Evolutionary conservation across 2,329 filamentous ascomycete species (phyloP), one percentile per base, ranked within the genome.

Genomic region (Aspergillus viridinutans): DNA sequence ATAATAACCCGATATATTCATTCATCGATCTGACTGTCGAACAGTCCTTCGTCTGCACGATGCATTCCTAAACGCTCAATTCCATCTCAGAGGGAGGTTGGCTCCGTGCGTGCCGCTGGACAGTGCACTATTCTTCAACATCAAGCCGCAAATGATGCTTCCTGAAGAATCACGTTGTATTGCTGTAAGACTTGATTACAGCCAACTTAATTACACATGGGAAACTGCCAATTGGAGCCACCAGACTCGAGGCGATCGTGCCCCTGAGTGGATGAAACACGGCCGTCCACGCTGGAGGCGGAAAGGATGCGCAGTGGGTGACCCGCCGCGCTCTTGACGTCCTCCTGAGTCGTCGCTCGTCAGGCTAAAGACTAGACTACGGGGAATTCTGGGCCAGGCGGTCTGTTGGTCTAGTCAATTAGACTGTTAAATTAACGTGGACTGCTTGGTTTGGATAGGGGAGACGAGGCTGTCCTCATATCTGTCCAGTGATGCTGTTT

Each of bases 271-370:
- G 38, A 20, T 48, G 43, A 54, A 54, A 23, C 28, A 26, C 48
- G 53, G 21, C 48, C 48, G 20, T 28, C n/a, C 48, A 49, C 23
- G n/a, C 53, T 57, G 21, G 38, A 60, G 53, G 54, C 54, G 59
- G 59, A 53, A 61, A 49, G 54, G 59, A 61, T 61, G 57, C 32
- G 57, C 57, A 54, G 42, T 54, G 40, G 43, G 21, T 26, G 51
- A 57, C 54, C 50, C 57, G 51, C 54, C 43, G 23, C 40, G 38
- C 23, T 49, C 52, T 38, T 26, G 38, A 28, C n/a, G 25, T 53
- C 6, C 20, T 29, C 10, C n/a, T 45, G 42, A 45, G 42, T 45
- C 42, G 42, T 45, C 42, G 29, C 28, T 49, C 50, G 26, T 4
- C n/a, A 20, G 20, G 20, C 42, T 45, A 45, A 45, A 45, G 32